Percentiles rank a stretch among this genome's conserved stretches.
These are phyloP conservation scores for Collybia sp. DNA, from an alignment of 768 basidiomycete species.

Conservation along the genomic window DNA sequence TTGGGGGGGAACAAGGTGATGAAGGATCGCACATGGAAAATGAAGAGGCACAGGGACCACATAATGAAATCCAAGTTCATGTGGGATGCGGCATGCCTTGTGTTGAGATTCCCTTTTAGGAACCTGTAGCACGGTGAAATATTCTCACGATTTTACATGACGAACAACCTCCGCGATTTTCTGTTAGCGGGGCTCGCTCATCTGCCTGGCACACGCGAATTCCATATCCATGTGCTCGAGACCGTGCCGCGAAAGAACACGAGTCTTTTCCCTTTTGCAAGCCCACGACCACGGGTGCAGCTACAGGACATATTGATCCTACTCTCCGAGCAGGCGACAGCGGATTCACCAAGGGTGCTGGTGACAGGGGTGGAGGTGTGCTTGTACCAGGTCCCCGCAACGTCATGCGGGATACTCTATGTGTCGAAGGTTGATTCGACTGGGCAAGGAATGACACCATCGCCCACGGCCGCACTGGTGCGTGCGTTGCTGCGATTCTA, in stretches of 20 bases:
- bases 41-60: no score
- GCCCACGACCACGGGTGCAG: conserved; percentile 58
- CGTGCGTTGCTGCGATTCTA: conserved; percentile 62
- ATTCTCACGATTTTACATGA: conserved; percentile 7
- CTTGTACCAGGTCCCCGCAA: conserved; percentile 69
- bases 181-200: conserved; percentile 51
- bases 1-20: no score
- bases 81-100: no score
- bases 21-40: no score
- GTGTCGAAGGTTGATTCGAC: conserved; percentile 94
- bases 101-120: no score
- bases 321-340: conserved; percentile 55
- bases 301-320: conserved; percentile 77
- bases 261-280: conserved; percentile 72
- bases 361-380: conserved; percentile 77
- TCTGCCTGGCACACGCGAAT: conserved; percentile 64
- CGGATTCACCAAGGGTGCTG: conserved; percentile 51
- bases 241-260: conserved; percentile 64
- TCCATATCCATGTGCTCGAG: conserved; percentile 73
- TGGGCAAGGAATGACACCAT: conserved; percentile 60
- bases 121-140: neutral
- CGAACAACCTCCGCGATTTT: conserved; percentile 49
- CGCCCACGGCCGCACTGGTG: conserved; percentile 70
- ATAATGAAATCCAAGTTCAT: no score
- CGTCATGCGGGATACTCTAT: conserved; percentile 73